phyloP scores from a whole-genome alignment of 352 stramenopile genomes.

The Pythium aquatile region DNA sequence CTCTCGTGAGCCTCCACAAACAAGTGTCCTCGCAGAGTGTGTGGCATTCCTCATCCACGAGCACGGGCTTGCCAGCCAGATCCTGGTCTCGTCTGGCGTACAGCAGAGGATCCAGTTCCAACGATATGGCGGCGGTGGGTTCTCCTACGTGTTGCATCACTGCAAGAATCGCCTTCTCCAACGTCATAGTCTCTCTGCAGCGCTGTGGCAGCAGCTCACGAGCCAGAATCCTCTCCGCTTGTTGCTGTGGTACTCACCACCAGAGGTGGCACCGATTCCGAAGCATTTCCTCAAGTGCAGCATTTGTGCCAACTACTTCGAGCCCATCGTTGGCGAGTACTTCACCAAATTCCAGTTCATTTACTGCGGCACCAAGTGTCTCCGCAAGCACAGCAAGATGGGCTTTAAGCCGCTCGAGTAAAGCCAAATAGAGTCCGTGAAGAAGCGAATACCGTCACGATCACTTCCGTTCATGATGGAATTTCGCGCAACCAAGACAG shows the following conservation, averaged over 20 bases:
- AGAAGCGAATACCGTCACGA: not conserved
- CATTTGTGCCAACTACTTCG: constrained; percentile 70
- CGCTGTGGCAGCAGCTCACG: constrained; percentile 48
- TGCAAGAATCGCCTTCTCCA: constrained; percentile 45
- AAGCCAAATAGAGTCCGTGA: not conserved
- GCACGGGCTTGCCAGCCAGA: constrained; percentile 26
- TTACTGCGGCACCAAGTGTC: constrained; percentile 83
- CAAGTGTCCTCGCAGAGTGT: constrained; percentile 42
- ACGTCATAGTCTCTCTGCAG: constrained; percentile 29
- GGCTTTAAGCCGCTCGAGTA: constrained; percentile 40
- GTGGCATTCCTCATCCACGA: constrained; percentile 35
- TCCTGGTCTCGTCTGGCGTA: constrained; percentile 67
- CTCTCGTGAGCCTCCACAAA: constrained; percentile 34
- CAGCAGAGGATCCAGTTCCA: constrained; percentile 68
- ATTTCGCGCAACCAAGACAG: too few relatives aligned
- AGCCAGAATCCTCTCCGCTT: constrained; percentile 43
- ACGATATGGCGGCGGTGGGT: constrained; percentile 68
- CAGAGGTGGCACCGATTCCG: constrained; percentile 46
- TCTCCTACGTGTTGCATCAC: constrained; percentile 50
- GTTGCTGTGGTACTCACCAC: constrained; percentile 62
- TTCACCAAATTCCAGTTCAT: constrained; percentile 84
- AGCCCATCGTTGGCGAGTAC: constrained; percentile 84
- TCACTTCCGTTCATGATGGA: too few relatives aligned
- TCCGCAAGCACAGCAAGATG: constrained; percentile 65
- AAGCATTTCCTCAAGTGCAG: constrained; percentile 78